Percentiles rank a stretch among this genome's conserved stretches.
Evolutionary conservation across 108 stramenopile species (phyloP).

Genomic region (Skeletonema menzelii): DNA sequence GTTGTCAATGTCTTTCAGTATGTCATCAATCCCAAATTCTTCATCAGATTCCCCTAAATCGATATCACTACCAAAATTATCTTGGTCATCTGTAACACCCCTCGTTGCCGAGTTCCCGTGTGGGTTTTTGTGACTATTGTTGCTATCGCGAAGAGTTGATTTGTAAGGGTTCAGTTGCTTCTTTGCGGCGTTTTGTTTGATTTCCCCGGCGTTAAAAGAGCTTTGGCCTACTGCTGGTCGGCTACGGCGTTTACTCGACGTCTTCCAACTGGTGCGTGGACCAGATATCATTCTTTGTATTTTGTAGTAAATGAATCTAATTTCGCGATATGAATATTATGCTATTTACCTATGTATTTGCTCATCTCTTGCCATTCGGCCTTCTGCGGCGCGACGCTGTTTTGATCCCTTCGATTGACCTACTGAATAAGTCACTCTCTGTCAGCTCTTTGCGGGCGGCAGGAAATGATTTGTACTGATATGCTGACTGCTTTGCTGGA

Average conservation of each 20-base stretch:
- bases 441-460: too few species aligned
- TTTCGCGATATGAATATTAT: too few species aligned
- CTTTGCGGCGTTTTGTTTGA: slow-evolving; percentile 2
- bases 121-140: background rate
- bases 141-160: background rate
- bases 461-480: too few species aligned
- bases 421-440: too few species aligned
- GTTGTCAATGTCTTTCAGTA: background rate
- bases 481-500: too few species aligned
- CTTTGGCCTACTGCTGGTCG: slow-evolving; percentile 8
- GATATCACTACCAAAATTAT: background rate
- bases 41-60: slow-evolving; percentile 1
- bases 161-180: background rate
- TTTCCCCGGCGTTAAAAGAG: background rate
- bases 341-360: too few species aligned
- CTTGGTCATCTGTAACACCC: background rate
- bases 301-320: background rate
- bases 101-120: background rate
- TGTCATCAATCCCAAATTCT: slow-evolving; percentile 16
- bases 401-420: too few species aligned
- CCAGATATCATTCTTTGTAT: background rate
- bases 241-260: slow-evolving; percentile 23
- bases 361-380: too few species aligned
- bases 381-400: too few species aligned
- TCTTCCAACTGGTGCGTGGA: slow-evolving; percentile 22